Evolutionary conservation across 106 monocot genomes (phyloP), one percentile per base, ranked within the genome.

Genomic region (Dendrobium huoshanense): DNA sequence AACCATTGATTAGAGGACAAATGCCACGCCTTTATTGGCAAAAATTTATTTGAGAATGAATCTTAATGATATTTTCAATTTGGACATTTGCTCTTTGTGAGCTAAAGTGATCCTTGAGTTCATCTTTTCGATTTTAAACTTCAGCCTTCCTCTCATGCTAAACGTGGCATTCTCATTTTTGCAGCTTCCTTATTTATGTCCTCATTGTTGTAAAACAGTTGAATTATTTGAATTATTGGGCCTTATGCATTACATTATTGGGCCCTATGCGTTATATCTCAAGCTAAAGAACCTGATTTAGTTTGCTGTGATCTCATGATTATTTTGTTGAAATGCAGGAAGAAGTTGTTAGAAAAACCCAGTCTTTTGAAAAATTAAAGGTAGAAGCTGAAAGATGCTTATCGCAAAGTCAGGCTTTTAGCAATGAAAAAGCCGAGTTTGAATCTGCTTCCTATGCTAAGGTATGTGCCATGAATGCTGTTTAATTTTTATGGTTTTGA

Each of bases 311-410:
- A 61, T 61, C n/a, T 61, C 22, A 61, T 61, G 19, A n/a, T 61
- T 61, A 61, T 61, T 61, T 61, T 61, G 61, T 2, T 75, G 33
- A 78, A 25, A 80, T 61, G 27, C 79, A 97, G 97, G 92, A 94
- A 77, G 97, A 97, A 80, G 94, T 97, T 48, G 89, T 94, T 72
- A 92, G 91, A 56, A 92, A 88, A 80, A 88, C 88, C 1, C 90
- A 91, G 45, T 81, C 90, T 65, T 92, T 86, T 84, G 89, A 91
- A 55, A 97, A 89, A 75, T 43, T 91, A 55, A 92, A 92, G 84
- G 80, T 72, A 84, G 97, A 97, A 83, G 92, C 97, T 58, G 89
- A 94, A 41, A 92, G 85, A 80, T 97, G 92, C 87, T 87, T 97
- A 67, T 78, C 81, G 73, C 97, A 94, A 82, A 97, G 89, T 82